Evolutionary conservation across 1,284 basidiomycete genomes (phyloP).

Genomic region (Malassezia psittaci): DNA sequence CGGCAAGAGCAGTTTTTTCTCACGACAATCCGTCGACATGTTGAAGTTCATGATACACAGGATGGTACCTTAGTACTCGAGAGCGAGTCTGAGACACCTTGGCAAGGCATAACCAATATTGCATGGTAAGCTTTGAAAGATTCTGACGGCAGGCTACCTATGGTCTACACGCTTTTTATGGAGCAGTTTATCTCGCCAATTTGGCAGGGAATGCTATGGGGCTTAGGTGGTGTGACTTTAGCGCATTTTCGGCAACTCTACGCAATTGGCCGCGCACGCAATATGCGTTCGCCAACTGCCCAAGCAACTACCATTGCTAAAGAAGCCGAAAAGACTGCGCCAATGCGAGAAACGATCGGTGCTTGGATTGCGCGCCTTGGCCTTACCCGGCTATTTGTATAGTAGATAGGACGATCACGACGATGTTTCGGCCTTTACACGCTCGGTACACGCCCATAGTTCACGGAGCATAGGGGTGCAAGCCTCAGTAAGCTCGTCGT

Average conservation of each 20-base stretch:
- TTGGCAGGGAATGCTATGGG: slow-evolving; percentile 18
- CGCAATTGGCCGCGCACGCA: not conserved
- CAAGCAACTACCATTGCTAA: not conserved
- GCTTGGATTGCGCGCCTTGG: slow-evolving; percentile 10
- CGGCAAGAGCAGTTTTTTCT: slow-evolving; percentile 18
- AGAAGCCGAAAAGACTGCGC: not conserved
- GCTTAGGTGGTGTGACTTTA: slow-evolving; percentile 12
- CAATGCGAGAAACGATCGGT: not conserved
- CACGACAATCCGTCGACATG: not conserved
- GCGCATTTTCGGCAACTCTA: slow-evolving; percentile 1
- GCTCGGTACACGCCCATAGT: slow-evolving; percentile 38
- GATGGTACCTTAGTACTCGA: not conserved
- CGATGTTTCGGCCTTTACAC: slow-evolving; percentile 30
- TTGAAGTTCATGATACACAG: not conserved
- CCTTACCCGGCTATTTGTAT: slow-evolving; percentile 1
- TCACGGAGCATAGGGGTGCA: slow-evolving; percentile 33
- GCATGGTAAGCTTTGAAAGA: not conserved
- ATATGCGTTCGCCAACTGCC: not conserved
- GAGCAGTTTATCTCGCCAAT: slow-evolving; percentile 15
- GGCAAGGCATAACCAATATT: slow-evolving; percentile 1
- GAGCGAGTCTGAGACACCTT: not conserved
- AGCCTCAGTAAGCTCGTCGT: slow-evolving; percentile 29
- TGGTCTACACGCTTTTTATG: not conserved
- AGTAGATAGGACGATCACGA: not conserved
- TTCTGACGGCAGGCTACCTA: not conserved